Percentiles rank a stretch among this genome's conserved stretches.
Conservation (phyloP, 2,329 filamentous ascomycete genomes). For the Ceratocystiopsis brevicomis region DNA sequence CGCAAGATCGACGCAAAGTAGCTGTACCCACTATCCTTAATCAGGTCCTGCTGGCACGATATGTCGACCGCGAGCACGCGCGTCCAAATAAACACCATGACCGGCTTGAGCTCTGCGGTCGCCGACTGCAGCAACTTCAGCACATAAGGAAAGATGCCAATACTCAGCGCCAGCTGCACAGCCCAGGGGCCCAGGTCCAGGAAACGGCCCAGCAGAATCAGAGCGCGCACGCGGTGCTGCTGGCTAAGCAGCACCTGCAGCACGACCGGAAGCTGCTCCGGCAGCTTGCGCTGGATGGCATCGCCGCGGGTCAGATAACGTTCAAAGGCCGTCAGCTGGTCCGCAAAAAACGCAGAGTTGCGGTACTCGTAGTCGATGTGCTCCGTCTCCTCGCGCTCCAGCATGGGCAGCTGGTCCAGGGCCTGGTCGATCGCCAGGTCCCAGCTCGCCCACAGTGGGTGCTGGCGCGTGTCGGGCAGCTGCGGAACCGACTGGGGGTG, state of each 20-base stretch:
- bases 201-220: constrained; percentile 85
- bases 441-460: constrained; percentile 94
- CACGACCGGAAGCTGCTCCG: constrained; percentile 89
- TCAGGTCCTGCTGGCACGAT: constrained; percentile 76
- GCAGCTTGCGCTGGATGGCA: constrained; percentile 67
- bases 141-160: constrained; percentile 98
- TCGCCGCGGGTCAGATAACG: constrained; percentile 72
- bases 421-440: constrained; percentile 94
- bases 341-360: constrained; percentile 89
- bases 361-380: constrained; percentile 74
- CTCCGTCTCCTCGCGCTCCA: constrained; percentile 60
- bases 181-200: constrained; percentile 94
- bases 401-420: constrained; percentile 65
- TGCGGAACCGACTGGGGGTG: constrained; percentile 82
- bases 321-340: constrained; percentile 92
- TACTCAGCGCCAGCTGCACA: constrained; percentile 91
- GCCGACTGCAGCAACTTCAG: constrained; percentile 90
- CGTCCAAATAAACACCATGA: constrained; percentile 99
- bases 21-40: constrained; percentile 92
- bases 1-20: constrained; percentile 92
- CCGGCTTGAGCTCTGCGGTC: constrained; percentile 81
- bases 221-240: constrained; percentile 73
- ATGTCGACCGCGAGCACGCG: constrained; percentile 88
- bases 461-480: constrained; percentile 86
- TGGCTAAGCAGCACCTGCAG: constrained; percentile 91